Base-by-base conservation (phyloP, 805 yeast genomes). In the Sugiyamaella qingdaonensis region DNA sequence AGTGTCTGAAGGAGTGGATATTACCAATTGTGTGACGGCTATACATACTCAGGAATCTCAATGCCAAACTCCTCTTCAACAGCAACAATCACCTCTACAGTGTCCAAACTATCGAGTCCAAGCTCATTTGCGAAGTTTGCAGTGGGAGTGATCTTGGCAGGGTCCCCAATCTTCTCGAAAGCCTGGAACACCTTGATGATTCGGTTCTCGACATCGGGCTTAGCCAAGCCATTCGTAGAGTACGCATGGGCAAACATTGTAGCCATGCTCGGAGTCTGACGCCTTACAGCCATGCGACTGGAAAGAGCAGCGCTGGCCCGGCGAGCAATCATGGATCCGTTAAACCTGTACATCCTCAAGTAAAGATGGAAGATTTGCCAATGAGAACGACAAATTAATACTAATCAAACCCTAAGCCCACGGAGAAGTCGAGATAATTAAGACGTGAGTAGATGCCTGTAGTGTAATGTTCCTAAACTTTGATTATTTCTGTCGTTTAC, bases 71-170 rank as follows among this genome's bases (percentile, higher is more conserved):
- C 88, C 54, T 89, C 96, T 75, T 91, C 97, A 66, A 91, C 82
- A 53, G 96, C 96, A 72, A 91, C 95, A 59, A 91, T 78, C 53
- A 94, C 91, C 74, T 91, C 97, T 57, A 90, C 95, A 60, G 91
- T 85, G 68, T 91, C 97, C 60, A 91, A 79, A 2, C 96, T 88
- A 72, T 91, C 97, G 68, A 86, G 78, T 14, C 88, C 89, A 63
- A 86, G 77, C 66, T 86, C 95, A 32, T 64, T 62, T 53, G 73
- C 63, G 54, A 74, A 67, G 43, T 66, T 61, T 36, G 77, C 68
- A 56, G 67, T 66, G 35, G 73, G 65, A 24, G 75, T 67, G 49
- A 75, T 67, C 68, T 65, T 50, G 32, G 59, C 50, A 37, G 52
- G 55, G 37, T 54, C 50, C 45, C 48, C 35, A 45, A 56, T 48